A percentile compares a stretch with the other conserved stretches of the same genome.
These are phyloP conservation scores for Mortierella hygrophila DNA, from an alignment of 192 early-diverging fungal species.

Conservation along the genomic window DNA sequence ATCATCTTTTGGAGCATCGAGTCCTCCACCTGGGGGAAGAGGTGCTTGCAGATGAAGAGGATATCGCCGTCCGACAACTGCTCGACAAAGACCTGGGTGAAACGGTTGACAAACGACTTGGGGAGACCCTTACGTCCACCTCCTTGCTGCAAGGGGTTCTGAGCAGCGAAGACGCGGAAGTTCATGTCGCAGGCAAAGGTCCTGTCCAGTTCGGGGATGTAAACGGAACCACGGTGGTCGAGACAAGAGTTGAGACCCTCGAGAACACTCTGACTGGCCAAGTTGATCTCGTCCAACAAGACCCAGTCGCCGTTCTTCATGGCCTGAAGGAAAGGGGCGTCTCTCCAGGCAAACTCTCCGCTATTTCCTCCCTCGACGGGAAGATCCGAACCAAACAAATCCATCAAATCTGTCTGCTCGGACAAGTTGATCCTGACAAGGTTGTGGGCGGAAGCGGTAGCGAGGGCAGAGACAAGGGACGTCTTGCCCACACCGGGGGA, in stretches of 20 bases:
- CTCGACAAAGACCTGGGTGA: slow-evolving; percentile 95
- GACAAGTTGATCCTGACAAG: slow-evolving; percentile 97
- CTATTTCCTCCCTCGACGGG: slow-evolving; percentile 90
- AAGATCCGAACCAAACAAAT: slow-evolving; percentile 97
- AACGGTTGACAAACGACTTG: slow-evolving; percentile 96
- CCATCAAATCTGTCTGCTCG: slow-evolving; percentile 98
- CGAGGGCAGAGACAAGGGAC: slow-evolving; percentile 86
- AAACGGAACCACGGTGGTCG: slow-evolving; percentile 96
- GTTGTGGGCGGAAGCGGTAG: slow-evolving; percentile 81
- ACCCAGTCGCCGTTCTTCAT: slow-evolving; percentile 98
- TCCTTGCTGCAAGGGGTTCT: slow-evolving; percentile 97
- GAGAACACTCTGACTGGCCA: slow-evolving; percentile 98
- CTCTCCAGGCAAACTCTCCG: slow-evolving; percentile 96
- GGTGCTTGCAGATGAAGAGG: slow-evolving; percentile 74
- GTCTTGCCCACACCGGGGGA: slow-evolving; percentile 99
- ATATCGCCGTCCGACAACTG: slow-evolving; percentile 86
- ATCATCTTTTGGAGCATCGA: slow-evolving; percentile 70
- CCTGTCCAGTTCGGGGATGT: slow-evolving; percentile 95
- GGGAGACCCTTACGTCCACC: slow-evolving; percentile 99
- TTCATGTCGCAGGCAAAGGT: slow-evolving; percentile 82
- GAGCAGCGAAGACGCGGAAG: slow-evolving; percentile 96
- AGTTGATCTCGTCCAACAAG: slow-evolving; percentile 95
- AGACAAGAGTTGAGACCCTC: slow-evolving; percentile 99
- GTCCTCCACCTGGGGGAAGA: slow-evolving; percentile 67
- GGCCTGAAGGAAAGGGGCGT: slow-evolving; percentile 96